Evolutionary conservation across 495 filamentous ascomycete species (phyloP).

Genomic region (Physcia stellaris): DNA sequence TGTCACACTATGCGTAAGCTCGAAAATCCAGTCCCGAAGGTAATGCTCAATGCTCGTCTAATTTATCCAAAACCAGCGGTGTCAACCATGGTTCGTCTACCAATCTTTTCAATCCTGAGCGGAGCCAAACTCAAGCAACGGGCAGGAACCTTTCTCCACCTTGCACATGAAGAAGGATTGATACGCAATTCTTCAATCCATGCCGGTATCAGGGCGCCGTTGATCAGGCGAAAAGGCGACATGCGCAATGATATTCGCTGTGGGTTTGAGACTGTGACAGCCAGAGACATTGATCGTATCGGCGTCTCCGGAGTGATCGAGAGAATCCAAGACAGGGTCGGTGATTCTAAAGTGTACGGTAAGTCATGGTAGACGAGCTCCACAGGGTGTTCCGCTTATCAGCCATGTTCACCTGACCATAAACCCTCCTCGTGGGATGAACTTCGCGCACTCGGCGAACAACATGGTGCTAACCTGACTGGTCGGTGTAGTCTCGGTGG

Average conservation of each 20-base stretch:
- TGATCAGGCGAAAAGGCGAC: conserved; percentile 28
- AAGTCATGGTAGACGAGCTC: no score
- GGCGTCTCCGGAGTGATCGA: no score
- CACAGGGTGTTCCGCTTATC: no score
- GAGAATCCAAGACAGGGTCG: conserved; percentile 48
- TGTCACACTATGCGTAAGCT: conserved; percentile 57
- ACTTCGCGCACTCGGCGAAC: no score
- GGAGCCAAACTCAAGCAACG: background rate
- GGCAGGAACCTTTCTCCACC: conserved; percentile 31
- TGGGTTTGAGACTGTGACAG: conserved; percentile 34
- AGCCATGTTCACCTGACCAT: no score
- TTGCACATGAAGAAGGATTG: conserved; percentile 39
- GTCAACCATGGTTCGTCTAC: no score
- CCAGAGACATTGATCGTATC: conserved; percentile 38
- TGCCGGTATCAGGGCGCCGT: conserved; percentile 35
- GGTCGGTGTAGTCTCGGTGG: conserved; percentile 58
- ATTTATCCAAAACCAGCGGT: no score
- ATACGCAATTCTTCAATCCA: conserved; percentile 34
- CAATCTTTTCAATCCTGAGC: background rate
- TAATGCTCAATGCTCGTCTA: no score
- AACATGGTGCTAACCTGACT: no score
- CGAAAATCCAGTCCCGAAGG: conserved; percentile 50
- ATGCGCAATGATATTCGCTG: conserved; percentile 34
- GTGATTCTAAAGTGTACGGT: conserved; percentile 30
- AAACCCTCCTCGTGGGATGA: no score